A percentile compares a stretch with the other conserved stretches of the same genome.
Evolutionary conservation across 176 grass and related monocot genomes (phyloP).

Genomic region (Avena insularis): DNA sequence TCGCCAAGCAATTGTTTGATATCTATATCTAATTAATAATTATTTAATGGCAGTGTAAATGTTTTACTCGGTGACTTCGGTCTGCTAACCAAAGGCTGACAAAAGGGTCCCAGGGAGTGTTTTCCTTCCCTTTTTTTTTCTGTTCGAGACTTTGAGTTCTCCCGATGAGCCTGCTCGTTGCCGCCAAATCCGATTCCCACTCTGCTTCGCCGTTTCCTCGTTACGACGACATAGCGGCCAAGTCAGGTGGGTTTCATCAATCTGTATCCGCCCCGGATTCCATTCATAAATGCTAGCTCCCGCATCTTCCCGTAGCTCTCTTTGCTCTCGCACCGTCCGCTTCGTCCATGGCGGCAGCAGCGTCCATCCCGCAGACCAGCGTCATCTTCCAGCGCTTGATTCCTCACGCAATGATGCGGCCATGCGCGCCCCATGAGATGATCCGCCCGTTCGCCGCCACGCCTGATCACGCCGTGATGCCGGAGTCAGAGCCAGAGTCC

Average conservation of each 20-base stretch:
- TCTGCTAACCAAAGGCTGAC: background rate
- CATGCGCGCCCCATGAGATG: background rate
- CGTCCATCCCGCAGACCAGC: background rate
- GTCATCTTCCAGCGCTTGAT: background rate
- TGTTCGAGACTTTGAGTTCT: background rate
- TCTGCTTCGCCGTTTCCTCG: background rate
- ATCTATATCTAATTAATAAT: background rate
- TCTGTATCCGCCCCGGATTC: background rate
- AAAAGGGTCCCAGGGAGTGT: background rate
- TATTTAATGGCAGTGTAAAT: background rate
- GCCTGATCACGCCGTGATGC: background rate
- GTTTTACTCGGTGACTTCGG: background rate
- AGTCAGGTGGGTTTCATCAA: background rate
- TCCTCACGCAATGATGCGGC: background rate
- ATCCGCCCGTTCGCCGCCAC: background rate
- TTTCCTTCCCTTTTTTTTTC: background rate
- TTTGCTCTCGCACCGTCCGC: background rate
- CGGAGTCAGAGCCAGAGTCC: background rate
- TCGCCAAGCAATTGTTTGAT: background rate
- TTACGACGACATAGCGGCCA: background rate
- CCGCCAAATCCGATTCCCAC: slow-evolving; percentile 1
- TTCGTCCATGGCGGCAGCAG: background rate
- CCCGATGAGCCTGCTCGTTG: background rate
- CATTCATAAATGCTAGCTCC: background rate
- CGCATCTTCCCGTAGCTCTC: background rate